A percentile compares a stretch with the other conserved stretches of the same genome.
Evolutionary conservation across 768 basidiomycete genomes (phyloP).

Genomic region (Guyanaporus albipodus): DNA sequence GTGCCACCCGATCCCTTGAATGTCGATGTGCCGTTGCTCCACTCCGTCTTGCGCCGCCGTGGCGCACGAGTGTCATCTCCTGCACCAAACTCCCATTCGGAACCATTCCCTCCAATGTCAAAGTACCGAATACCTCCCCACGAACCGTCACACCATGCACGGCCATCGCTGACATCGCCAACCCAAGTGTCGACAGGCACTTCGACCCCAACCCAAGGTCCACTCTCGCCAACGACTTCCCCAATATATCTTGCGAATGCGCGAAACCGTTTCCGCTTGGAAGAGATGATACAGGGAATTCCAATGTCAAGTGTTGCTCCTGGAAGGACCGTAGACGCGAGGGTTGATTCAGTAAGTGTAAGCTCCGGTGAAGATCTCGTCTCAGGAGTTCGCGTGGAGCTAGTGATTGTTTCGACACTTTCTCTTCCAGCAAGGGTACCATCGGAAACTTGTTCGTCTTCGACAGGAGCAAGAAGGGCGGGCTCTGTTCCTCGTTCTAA

Average conservation of each 20-base stretch:
- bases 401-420: slow-evolving; percentile 28
- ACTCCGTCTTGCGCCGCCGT: slow-evolving; percentile 22
- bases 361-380: slow-evolving; percentile 15
- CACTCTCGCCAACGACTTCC: slow-evolving; percentile 74
- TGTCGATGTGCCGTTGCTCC: slow-evolving; percentile 32
- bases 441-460: slow-evolving; percentile 14
- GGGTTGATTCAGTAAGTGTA: slow-evolving; percentile 24
- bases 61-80: slow-evolving; percentile 36
- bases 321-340: slow-evolving; percentile 20
- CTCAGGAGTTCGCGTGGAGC: slow-evolving; percentile 16
- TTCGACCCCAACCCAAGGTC: slow-evolving; percentile 91
- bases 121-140: slow-evolving; percentile 84
- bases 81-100: slow-evolving; percentile 62
- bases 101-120: slow-evolving; percentile 57
- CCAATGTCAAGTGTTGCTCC: slow-evolving; percentile 82
- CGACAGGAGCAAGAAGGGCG: slow-evolving; percentile 5
- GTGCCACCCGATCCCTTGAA: slow-evolving; percentile 32
- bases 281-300: slow-evolving; percentile 86
- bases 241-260: slow-evolving; percentile 88
- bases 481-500: slow-evolving; percentile 8
- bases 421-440: slow-evolving; percentile 21
- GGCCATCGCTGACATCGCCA: slow-evolving; percentile 49
- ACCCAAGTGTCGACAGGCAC: slow-evolving; percentile 63
- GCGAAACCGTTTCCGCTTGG: slow-evolving; percentile 77
- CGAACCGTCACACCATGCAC: slow-evolving; percentile 83